Conservation (phyloP, 495 filamentous ascomycete genomes). For the Penicillium pancosmium region DNA sequence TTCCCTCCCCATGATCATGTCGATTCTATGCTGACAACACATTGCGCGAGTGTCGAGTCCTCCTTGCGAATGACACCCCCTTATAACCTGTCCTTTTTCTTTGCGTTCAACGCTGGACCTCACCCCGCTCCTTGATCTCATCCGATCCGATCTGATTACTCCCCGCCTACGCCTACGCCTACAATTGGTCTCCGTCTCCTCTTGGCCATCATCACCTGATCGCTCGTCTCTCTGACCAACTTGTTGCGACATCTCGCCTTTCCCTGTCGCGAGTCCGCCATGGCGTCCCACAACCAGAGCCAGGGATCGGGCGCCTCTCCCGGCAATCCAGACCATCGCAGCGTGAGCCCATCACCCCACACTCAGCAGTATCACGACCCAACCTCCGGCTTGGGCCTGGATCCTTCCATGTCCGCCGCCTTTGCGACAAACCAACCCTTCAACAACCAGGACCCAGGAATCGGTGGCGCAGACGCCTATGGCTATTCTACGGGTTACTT, state of each 20-base stretch:
- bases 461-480: conserved; percentile 33
- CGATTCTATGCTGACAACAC: conserved; percentile 13
- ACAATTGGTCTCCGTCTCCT: neutral
- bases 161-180: conserved; percentile 6
- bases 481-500: conserved; percentile 37
- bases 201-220: conserved; percentile 4
- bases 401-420: conserved; percentile 40
- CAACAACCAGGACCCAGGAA: conserved; percentile 24
- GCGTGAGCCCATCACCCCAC: conserved; percentile 47
- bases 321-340: conserved; percentile 37
- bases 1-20: conserved; percentile 5
- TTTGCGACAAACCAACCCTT: conserved; percentile 33
- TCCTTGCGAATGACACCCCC: conserved; percentile 25
- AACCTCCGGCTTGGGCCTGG: conserved; percentile 37
- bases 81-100: neutral
- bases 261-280: conserved; percentile 13
- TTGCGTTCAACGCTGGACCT: conserved; percentile 2
- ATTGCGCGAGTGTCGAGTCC: conserved; percentile 6
- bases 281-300: conserved; percentile 43
- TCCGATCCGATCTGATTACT: neutral
- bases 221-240: neutral
- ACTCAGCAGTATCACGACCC: conserved; percentile 42
- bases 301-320: conserved; percentile 34
- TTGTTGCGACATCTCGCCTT: neutral
- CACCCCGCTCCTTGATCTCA: conserved; percentile 6